Percentiles rank a stretch among this genome's conserved stretches.
Evolutionary conservation across 1,139 yeast species (phyloP).

Genomic region (Arxiozyma slooffiae): DNA sequence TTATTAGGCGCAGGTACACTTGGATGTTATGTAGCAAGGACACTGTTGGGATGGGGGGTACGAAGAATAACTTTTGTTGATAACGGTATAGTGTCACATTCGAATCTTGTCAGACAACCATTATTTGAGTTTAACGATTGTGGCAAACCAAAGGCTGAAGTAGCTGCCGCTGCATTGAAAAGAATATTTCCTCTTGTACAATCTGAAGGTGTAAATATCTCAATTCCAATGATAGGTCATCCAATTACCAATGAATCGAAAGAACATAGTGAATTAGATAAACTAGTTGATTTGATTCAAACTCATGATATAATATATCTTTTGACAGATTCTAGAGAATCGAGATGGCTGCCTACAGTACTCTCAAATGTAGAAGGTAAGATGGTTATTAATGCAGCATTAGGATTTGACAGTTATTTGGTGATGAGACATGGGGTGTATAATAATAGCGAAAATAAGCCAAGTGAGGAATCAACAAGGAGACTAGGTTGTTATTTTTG

Average conservation of each 20-base stretch:
- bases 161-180: conserved; percentile 66
- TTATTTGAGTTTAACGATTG: conserved; percentile 65
- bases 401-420: conserved; percentile 86
- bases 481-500: conserved; percentile 91
- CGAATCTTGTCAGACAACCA: conserved; percentile 94
- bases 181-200: conserved; percentile 71
- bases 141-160: conserved; percentile 61
- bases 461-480: conserved; percentile 9
- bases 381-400: conserved; percentile 78
- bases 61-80: conserved; percentile 78
- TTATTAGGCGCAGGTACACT: conserved; percentile 94
- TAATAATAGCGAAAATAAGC: conserved; percentile 8
- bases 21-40: conserved; percentile 84
- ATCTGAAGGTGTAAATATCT: conserved; percentile 51
- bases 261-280: conserved; percentile 44
- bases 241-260: conserved; percentile 48
- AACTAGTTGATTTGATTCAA: conserved; percentile 45
- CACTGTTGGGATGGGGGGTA: conserved; percentile 90
- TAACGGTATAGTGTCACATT: conserved; percentile 76
- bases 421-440: conserved; percentile 82
- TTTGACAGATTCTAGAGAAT: conserved; percentile 87
- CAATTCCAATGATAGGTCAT: conserved; percentile 96
- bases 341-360: conserved; percentile 92
- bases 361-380: conserved; percentile 58
- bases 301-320: conserved; percentile 69